Evolutionary conservation across 768 basidiomycete genomes (phyloP), one percentile per base, ranked within the genome.

Genomic region (Trametes elegans): DNA sequence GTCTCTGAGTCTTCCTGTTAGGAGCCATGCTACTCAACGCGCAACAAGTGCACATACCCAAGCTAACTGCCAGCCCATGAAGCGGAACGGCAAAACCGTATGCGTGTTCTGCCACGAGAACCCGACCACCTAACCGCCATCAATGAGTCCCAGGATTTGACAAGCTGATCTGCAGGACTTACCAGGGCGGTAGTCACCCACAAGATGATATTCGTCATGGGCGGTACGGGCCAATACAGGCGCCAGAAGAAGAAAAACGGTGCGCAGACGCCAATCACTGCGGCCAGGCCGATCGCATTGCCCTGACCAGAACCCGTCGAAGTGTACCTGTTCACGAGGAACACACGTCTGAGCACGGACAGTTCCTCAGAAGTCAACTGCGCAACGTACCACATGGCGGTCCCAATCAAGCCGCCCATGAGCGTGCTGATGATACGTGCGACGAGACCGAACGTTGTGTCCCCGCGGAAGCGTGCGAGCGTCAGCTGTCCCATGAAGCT

Each of bases 401-500:
- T 76, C 0, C 89, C 89, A 1, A 82, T 66, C 6, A 85, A 40
- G 6, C 82, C 82, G 7, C 89, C 89, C 23, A 77, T 67, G 54
- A 89, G 85, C 0, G 89, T 90, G 43, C 81, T 81, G 5, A 78
- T 32, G 21, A 88, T 76, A 52, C 89, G 79, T 0, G 80, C 74
- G 4, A 82, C 70, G 13, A 88, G 74, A 2, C 80, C 85, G 55
- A 87, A 87, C 0, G 80, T 77, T 0, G 88, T 92, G 48, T 92
- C 89, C 1, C 88, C 89, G 39, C 85, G 77, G 63, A 88, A 90
- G 16, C 88, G 80, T 8, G 84, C 73, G 0, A 88, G 68, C 0
- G 87, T 87, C 6, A 89, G 71, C 62, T 90, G 89, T 0, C 81
- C 87, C 84, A 90, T 89, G 64, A 90, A 77, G 16, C 85, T 88